A percentile compares a stretch with the other conserved stretches of the same genome.
Conservation (phyloP, 768 basidiomycete genomes). For the Suillus discolor region DNA sequence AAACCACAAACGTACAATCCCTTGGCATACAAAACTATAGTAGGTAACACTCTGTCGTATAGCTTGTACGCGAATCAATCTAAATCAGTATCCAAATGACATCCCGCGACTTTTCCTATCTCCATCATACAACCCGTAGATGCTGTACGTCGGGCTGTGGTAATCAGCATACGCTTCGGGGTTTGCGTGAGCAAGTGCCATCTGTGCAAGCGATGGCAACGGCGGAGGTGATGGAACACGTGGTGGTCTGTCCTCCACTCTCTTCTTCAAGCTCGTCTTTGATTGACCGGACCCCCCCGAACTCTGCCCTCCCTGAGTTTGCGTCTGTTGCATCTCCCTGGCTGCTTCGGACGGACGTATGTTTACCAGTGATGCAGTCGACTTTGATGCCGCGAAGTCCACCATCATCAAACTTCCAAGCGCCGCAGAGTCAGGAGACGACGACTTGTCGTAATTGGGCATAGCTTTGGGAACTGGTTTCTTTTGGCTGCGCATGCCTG, state of each 20-base stretch:
- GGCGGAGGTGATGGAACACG: conserved; percentile 80
- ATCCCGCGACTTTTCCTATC: conserved; percentile 53
- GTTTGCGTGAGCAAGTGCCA: conserved; percentile 68
- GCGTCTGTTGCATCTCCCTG: conserved; percentile 10
- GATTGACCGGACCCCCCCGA: conserved; percentile 19
- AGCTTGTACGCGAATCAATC: not conserved
- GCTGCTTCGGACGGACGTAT: conserved; percentile 29
- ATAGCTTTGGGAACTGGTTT: conserved; percentile 33
- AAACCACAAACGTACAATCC: too few relatives aligned
- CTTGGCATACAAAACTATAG: conserved; percentile 15
- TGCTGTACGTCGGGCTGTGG: conserved; percentile 80
- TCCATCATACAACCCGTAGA: conserved; percentile 72
- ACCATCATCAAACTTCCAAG: conserved; percentile 65
- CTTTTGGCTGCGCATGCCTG: conserved; percentile 32
- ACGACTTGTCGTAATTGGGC: conserved; percentile 15
- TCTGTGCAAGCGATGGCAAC: conserved; percentile 73
- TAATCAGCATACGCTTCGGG: conserved; percentile 67
- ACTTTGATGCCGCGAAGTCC: conserved; percentile 49
- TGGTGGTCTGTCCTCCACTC: conserved; percentile 63
- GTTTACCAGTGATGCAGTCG: conserved; percentile 34
- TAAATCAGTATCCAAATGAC: conserved; percentile 27
- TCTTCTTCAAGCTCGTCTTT: conserved; percentile 32
- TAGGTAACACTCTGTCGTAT: conserved; percentile 1
- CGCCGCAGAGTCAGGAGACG: conserved; percentile 45
- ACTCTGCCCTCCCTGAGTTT: conserved; percentile 35